Percentiles rank a stretch among this genome's conserved stretches.
Conservation (phyloP, 2,329 filamentous ascomycete genomes). For the Biscogniauxia marginata region DNA sequence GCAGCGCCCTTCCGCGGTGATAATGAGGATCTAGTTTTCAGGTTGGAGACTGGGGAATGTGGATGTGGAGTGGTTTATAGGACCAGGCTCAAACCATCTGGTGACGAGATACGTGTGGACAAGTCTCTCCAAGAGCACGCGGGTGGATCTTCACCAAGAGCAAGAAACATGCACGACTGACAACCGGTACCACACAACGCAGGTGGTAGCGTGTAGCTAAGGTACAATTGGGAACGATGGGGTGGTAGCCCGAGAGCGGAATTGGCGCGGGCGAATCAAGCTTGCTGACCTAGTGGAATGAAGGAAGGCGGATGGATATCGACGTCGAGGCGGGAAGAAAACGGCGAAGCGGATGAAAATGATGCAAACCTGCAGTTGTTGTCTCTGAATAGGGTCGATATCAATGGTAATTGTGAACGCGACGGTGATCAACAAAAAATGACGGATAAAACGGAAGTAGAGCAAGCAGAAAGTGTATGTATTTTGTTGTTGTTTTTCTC, state of each 20-base stretch:
- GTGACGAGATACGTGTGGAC: constrained; percentile 11
- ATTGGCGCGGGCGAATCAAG: not conserved
- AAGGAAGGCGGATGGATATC: too few relatives aligned
- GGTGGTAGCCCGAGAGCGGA: not conserved
- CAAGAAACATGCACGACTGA: not conserved
- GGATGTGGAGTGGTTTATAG: constrained; percentile 33
- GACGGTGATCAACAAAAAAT: too few relatives aligned
- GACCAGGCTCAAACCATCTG: constrained; percentile 18
- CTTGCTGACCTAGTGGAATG: not conserved
- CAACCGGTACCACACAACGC: not conserved
- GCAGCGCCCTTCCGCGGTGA: constrained; percentile 65
- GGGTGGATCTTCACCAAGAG: not conserved
- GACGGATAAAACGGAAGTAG: too few relatives aligned
- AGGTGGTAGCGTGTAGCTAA: not conserved
- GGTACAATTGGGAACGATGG: not conserved
- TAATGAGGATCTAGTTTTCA: constrained; percentile 24
- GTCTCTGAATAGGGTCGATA: too few relatives aligned
- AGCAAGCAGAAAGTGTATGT: too few relatives aligned
- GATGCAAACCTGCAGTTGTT: too few relatives aligned
- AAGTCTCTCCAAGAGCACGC: not conserved
- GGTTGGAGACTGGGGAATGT: constrained; percentile 30
- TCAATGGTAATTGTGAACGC: too few relatives aligned
- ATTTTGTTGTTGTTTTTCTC: too few relatives aligned
- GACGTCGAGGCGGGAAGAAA: not conserved
- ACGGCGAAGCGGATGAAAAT: too few relatives aligned